Conservation (phyloP, 73 alveolate genomes). For the Stentor coeruleus region DNA sequence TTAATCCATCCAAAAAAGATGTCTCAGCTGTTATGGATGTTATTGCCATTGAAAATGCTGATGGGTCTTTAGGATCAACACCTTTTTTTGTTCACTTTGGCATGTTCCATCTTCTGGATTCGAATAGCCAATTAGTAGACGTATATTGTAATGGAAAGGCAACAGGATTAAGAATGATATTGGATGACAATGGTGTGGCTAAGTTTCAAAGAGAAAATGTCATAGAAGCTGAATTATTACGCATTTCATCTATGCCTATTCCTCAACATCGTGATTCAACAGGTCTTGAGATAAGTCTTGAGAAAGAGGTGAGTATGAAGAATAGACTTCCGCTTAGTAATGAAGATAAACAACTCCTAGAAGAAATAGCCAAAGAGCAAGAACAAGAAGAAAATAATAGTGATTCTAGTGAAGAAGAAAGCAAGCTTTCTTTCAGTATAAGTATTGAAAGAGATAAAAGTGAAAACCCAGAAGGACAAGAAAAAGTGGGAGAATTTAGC, state of each 20-base stretch:
- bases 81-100: constrained; percentile 95
- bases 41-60: constrained; percentile 78
- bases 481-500: no score
- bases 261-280: no score
- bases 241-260: no score
- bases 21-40: constrained; percentile 89
- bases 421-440: neutral
- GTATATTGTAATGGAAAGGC: neutral
- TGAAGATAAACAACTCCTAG: neutral
- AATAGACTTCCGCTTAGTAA: no score
- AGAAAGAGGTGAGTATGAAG: no score
- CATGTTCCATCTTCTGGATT: neutral
- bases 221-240: no score
- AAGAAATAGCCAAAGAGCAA: neutral
- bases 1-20: neutral
- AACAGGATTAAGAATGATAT: neutral
- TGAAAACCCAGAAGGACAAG: neutral
- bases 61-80: constrained; percentile 72
- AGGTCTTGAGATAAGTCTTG: no score
- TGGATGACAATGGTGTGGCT: neutral
- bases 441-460: neutral
- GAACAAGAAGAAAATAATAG: neutral
- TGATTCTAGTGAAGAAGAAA: neutral
- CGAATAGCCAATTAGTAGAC: neutral
- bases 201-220: neutral